Evolutionary conservation across 345 rosid genomes (phyloP).

Genomic region (Rhizophora apiculata): DNA sequence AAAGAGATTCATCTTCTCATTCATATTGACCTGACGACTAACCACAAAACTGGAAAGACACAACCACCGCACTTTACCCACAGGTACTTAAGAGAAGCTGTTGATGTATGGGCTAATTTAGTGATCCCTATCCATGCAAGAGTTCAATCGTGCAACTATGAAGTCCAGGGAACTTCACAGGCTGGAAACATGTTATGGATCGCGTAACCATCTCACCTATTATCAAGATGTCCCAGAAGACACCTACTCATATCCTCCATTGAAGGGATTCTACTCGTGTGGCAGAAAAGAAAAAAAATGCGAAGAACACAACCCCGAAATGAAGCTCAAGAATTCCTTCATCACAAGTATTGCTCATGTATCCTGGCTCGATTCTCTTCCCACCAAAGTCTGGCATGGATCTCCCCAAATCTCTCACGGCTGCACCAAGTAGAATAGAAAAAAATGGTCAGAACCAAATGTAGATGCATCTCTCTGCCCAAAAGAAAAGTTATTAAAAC

Average conservation of each 20-base stretch:
- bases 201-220: neutral
- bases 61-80: conserved; percentile 26
- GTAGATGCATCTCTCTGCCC: no score
- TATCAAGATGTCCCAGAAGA: conserved; percentile 27
- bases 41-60: conserved; percentile 25
- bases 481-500: no score
- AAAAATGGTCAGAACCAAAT: no score
- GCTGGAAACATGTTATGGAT: neutral
- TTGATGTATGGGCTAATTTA: conserved; percentile 8
- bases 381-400: conserved; percentile 99
- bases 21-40: conserved; percentile 16
- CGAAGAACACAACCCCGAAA: conserved; percentile 16
- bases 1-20: conserved; percentile 13
- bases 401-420: conserved; percentile 94
- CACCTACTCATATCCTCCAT: conserved; percentile 27
- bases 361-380: conserved; percentile 95
- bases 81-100: conserved; percentile 7
- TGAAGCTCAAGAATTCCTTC: conserved; percentile 10
- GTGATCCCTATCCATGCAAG: neutral
- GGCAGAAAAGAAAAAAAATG: conserved; percentile 2
- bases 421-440: conserved; percentile 32
- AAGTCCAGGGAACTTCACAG: conserved; percentile 12
- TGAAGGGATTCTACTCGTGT: conserved; percentile 15
- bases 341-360: conserved; percentile 83
- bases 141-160: neutral